A percentile compares a stretch with the other conserved stretches of the same genome.
These are phyloP conservation scores for Mycena epipterygia DNA, from an alignment of 768 basidiomycete genomes.

Conservation along the genomic window DNA sequence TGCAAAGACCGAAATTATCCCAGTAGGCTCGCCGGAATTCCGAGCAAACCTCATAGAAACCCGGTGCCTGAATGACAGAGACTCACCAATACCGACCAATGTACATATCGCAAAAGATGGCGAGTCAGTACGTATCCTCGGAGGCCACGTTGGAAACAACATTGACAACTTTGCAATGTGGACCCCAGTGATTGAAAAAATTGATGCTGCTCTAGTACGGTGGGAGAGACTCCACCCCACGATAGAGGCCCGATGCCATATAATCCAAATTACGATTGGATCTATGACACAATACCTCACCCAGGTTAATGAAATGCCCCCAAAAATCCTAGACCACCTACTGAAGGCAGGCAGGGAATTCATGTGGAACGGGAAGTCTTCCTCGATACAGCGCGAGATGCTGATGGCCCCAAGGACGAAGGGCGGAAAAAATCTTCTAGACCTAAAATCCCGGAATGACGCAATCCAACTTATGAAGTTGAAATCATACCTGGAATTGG, in stretches of 20 bases:
- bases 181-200: conserved; percentile 43
- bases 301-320: conserved; percentile 53
- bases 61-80: not conserved
- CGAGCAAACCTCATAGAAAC: conserved; percentile 18
- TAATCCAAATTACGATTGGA: conserved; percentile 44
- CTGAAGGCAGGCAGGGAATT: not conserved
- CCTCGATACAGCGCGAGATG: conserved; percentile 2
- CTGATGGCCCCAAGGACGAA: not conserved
- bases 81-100: conserved; percentile 22
- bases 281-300: conserved; percentile 52
- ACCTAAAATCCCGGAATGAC: conserved; percentile 25
- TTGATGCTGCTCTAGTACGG: conserved; percentile 30
- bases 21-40: conserved; percentile 43
- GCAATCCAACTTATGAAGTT: conserved; percentile 20
- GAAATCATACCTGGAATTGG: conserved; percentile 13
- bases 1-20: conserved; percentile 55
- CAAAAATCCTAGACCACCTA: conserved; percentile 18
- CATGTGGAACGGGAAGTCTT: conserved; percentile 8
- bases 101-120: conserved; percentile 47
- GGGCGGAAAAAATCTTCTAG: conserved; percentile 31
- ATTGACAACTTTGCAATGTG: conserved; percentile 38
- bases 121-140: conserved; percentile 45
- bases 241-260: conserved; percentile 40
- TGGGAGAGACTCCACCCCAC: conserved; percentile 48
- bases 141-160: conserved; percentile 48